These are phyloP conservation scores for Oryza meridionalis DNA, from an alignment of 176 grass and related monocot species.

Conservation along the genomic window DNA sequence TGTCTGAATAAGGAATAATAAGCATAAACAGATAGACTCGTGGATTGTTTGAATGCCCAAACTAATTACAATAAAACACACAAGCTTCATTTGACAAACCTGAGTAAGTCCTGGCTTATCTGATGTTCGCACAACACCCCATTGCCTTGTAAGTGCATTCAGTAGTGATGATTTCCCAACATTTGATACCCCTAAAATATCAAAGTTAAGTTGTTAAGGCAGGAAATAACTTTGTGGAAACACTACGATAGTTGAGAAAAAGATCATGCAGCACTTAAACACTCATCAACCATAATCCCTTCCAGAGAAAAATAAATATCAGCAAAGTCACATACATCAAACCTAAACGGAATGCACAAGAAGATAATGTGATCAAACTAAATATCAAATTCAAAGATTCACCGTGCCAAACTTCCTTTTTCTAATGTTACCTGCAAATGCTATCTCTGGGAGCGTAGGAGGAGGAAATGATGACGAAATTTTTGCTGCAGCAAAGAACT, in stretches of 20 bases:
- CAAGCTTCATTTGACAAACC: slow-evolving; percentile 45
- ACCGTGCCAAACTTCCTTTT: background rate
- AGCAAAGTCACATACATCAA: background rate
- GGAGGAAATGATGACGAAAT: slow-evolving; percentile 87
- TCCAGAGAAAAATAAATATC: background rate
- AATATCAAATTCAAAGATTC: slow-evolving; percentile 6
- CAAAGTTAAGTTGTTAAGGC: slow-evolving; percentile 31
- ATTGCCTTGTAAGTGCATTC: slow-evolving; percentile 95
- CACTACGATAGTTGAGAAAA: background rate
- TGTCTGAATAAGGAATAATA: slow-evolving; percentile 52
- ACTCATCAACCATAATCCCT: background rate
- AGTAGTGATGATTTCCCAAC: slow-evolving; percentile 90
- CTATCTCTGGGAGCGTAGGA: slow-evolving; percentile 86
- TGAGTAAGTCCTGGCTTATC: slow-evolving; percentile 99
- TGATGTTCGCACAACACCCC: slow-evolving; percentile 93
- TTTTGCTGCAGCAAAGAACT: slow-evolving; percentile 93
- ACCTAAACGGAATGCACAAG: background rate
- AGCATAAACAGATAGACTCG: slow-evolving; percentile 4
- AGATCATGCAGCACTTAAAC: background rate
- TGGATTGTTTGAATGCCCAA: background rate
- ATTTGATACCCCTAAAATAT: slow-evolving; percentile 82
- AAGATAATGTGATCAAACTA: background rate
- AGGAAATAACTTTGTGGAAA: background rate
- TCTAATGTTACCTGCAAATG: slow-evolving; percentile 79
- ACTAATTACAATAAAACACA: slow-evolving; percentile 19